Evolutionary conservation across 2,329 filamentous ascomycete genomes (phyloP).

Genomic region (Aspergillus floridensis): DNA sequence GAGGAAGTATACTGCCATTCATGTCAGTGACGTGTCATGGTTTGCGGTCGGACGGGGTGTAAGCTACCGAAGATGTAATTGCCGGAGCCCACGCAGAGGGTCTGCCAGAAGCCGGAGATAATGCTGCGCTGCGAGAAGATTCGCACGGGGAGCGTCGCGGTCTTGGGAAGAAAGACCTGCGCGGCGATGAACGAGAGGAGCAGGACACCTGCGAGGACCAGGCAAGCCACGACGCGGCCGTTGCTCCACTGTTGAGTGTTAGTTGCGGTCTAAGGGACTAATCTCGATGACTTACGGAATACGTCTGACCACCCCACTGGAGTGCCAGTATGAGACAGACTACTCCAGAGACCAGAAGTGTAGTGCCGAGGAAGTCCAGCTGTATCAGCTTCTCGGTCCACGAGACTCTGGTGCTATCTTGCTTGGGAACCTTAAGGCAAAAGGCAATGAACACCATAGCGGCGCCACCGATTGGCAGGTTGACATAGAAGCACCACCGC

Average conservation of each 20-base stretch:
- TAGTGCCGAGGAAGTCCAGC: slow-evolving; percentile 36
- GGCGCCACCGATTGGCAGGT: slow-evolving; percentile 44
- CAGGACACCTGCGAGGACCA: slow-evolving; percentile 26
- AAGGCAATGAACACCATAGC: slow-evolving; percentile 50
- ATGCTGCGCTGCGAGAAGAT: slow-evolving; percentile 50
- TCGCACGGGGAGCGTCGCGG: slow-evolving; percentile 50
- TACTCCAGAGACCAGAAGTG: slow-evolving; percentile 29
- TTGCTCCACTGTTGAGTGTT: slow-evolving; percentile 15
- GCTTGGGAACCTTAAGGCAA: slow-evolving; percentile 33
- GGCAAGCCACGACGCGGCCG: slow-evolving; percentile 23
- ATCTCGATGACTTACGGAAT: background rate
- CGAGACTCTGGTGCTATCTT: slow-evolving; percentile 21
- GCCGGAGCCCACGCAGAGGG: slow-evolving; percentile 22
- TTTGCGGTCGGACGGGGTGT: background rate
- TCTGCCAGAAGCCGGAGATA: slow-evolving; percentile 33
- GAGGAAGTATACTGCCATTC: slow-evolving; percentile 30
- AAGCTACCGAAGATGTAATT: background rate
- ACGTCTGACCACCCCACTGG: slow-evolving; percentile 24
- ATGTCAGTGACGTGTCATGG: background rate
- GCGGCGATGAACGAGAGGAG: slow-evolving; percentile 43
- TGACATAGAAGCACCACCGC: slow-evolving; percentile 48
- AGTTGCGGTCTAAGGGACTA: background rate
- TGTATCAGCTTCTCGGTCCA: slow-evolving; percentile 40
- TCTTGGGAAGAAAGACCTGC: slow-evolving; percentile 49
- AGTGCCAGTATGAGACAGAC: slow-evolving; percentile 24